phyloP scores from a whole-genome alignment of 1,284 basidiomycete genomes.

The Papiliotrema nemorosa region DNA sequence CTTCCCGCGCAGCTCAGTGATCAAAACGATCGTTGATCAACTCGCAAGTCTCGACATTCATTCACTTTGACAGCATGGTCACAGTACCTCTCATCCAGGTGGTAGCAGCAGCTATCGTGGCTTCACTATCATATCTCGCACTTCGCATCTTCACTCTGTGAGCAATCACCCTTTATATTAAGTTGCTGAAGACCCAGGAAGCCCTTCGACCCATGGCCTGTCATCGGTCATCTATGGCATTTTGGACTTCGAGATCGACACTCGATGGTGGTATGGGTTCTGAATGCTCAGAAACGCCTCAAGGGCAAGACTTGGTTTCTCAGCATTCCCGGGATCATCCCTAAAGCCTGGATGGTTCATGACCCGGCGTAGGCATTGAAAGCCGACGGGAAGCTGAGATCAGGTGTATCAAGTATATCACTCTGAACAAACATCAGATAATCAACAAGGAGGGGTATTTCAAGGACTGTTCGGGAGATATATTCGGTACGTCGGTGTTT shows the following conservation, averaged over 20 bases:
- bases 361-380: conserved; percentile 23
- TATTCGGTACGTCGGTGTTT: conserved; percentile 19
- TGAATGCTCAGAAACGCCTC: conserved; percentile 5
- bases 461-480: conserved; percentile 11
- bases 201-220: conserved; percentile 14
- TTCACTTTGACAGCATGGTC: no score
- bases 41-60: no score
- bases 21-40: no score
- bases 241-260: conserved; percentile 18
- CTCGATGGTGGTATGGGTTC: conserved; percentile 13
- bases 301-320: conserved; percentile 10
- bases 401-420: conserved; percentile 24
- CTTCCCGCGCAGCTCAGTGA: no score
- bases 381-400: background rate
- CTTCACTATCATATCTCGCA: background rate
- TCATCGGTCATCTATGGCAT: conserved; percentile 22
- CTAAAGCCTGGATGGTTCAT: conserved; percentile 4
- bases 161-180: no score
- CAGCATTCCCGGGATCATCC: background rate
- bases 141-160: background rate
- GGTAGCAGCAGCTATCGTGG: background rate
- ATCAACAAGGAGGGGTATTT: conserved; percentile 22
- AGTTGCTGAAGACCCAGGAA: no score
- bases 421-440: conserved; percentile 14
- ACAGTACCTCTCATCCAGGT: no score